Conservation (phyloP, 2,329 filamentous ascomycete species). For the Mollisiaceae sp. region DNA sequence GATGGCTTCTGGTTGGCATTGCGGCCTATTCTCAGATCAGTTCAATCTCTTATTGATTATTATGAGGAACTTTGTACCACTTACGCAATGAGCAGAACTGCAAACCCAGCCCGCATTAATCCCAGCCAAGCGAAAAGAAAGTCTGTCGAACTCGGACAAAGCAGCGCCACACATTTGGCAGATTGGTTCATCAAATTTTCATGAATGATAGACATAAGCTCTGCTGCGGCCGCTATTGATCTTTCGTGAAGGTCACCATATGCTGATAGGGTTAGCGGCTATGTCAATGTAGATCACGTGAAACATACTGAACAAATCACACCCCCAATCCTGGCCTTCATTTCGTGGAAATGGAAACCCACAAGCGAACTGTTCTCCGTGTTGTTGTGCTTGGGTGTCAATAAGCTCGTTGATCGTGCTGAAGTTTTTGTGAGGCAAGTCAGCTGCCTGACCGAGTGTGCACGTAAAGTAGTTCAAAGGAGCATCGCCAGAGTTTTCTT, state of each 20-base stretch:
- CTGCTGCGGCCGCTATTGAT: background rate
- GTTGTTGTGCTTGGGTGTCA: slow-evolving; percentile 49
- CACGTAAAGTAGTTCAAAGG: slow-evolving; percentile 58
- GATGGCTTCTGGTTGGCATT: slow-evolving; percentile 32
- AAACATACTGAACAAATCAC: slow-evolving; percentile 26
- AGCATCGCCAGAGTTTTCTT: background rate
- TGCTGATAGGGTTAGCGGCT: background rate
- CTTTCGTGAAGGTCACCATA: background rate
- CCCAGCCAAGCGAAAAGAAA: slow-evolving; percentile 66
- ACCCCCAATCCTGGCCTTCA: slow-evolving; percentile 8
- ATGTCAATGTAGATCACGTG: background rate
- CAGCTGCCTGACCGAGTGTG: slow-evolving; percentile 60
- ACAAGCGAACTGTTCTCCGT: slow-evolving; percentile 51
- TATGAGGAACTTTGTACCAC: slow-evolving; percentile 21
- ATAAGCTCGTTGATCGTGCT: slow-evolving; percentile 56
- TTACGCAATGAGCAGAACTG: slow-evolving; percentile 62
- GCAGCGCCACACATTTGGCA: slow-evolving; percentile 51
- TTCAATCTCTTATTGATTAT: slow-evolving; percentile 16
- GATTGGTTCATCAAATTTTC: background rate
- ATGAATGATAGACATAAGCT: background rate
- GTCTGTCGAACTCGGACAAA: slow-evolving; percentile 60
- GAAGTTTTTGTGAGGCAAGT: slow-evolving; percentile 42
- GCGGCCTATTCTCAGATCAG: slow-evolving; percentile 46
- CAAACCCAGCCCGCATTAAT: slow-evolving; percentile 59
- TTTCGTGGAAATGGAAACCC: slow-evolving; percentile 51